phyloP scores from a whole-genome alignment of 257 asterid species.

The Lithospermum erythrorhizon region DNA sequence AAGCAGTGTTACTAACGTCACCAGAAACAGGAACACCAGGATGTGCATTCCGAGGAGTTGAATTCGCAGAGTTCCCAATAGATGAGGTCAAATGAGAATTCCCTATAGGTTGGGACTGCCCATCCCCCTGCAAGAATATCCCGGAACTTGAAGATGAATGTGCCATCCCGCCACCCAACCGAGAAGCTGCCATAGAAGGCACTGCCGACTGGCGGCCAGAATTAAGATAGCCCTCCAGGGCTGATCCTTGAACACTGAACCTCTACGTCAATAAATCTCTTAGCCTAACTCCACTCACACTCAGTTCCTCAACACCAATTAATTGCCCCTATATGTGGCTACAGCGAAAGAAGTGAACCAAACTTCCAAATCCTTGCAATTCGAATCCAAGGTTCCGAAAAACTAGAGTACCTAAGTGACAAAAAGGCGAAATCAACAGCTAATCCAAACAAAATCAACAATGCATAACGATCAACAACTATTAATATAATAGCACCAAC shows the following conservation, averaged over 20 bases:
- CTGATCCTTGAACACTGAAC: no score
- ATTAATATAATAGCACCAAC: no score
- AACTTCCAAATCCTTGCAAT: conserved; percentile 27
- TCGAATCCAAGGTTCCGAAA: neutral
- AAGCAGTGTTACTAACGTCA: conserved; percentile 45
- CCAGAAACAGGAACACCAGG: conserved; percentile 50
- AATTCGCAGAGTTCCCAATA: conserved; percentile 53
- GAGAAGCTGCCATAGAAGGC: conserved; percentile 18
- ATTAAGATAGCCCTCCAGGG: conserved; percentile 20
- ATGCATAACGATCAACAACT: no score
- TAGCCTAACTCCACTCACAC: no score
- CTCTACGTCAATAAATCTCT: no score
- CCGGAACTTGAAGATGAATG: conserved; percentile 86
- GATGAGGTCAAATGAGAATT: conserved; percentile 68
- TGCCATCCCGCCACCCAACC: conserved; percentile 61
- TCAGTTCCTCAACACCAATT: no score
- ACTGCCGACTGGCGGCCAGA: conserved; percentile 24
- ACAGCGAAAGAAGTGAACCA: no score
- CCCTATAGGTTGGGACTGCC: conserved; percentile 53
- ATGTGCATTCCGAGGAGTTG: conserved; percentile 45
- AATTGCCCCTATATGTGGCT: no score
- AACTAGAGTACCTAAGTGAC: no score
- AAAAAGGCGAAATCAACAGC: no score
- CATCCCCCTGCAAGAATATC: conserved; percentile 72
- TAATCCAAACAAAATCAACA: no score